Evolutionary conservation across 108 stramenopile species (phyloP).

Genomic region (Cyclostephanos invisitatus): DNA sequence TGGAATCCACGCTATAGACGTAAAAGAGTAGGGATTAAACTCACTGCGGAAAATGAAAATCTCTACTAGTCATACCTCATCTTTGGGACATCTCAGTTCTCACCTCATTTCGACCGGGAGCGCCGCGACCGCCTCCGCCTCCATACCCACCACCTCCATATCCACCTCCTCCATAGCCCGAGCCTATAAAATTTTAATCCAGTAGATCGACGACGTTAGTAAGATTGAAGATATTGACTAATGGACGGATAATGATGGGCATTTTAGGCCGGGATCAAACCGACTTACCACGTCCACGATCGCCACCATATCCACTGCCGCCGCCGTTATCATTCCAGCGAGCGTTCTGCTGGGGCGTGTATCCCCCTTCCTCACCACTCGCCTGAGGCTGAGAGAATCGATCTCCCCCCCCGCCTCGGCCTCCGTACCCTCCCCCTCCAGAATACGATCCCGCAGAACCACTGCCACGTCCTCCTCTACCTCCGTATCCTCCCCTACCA

Average conservation of each 20-base stretch:
- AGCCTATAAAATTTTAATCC: neutral
- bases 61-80: neutral
- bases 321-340: conserved; percentile 19
- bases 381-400: conserved; percentile 14
- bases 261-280: neutral
- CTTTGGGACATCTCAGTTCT: neutral
- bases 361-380: conserved; percentile 21
- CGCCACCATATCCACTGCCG: conserved; percentile 38
- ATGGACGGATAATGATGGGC: neutral
- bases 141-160: conserved; percentile 45
- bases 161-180: conserved; percentile 48
- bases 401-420: conserved; percentile 32
- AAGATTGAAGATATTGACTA: conserved; percentile 35
- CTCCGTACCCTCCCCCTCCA: conserved; percentile 43
- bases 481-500: conserved; percentile 40
- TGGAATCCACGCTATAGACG: conserved; percentile 68
- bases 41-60: neutral
- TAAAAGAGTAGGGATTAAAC: neutral
- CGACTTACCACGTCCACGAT: conserved; percentile 29
- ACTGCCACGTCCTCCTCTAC: conserved; percentile 39
- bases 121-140: conserved; percentile 46
- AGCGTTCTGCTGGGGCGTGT: conserved; percentile 8
- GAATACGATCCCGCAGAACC: conserved; percentile 35
- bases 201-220: conserved; percentile 26
- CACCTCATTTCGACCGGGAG: conserved; percentile 50